Evolutionary conservation across 2,329 filamentous ascomycete species (phyloP), one percentile per base, ranked within the genome.

Genomic region (Beauveria australis): DNA sequence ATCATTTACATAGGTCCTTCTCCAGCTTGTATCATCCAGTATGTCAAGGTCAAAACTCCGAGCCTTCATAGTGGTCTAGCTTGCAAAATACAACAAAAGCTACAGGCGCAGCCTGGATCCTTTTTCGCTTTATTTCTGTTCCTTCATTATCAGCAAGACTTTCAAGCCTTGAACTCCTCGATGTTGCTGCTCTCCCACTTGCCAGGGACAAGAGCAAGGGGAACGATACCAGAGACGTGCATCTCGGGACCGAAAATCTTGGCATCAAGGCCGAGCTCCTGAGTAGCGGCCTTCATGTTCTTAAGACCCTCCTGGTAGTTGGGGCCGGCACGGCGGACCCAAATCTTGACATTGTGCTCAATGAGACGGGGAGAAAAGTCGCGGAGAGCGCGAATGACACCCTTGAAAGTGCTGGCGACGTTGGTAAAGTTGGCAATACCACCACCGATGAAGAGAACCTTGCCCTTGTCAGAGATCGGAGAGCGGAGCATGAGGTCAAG

Each of bases 401-500:
- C 94, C 86, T 99, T 99, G 89, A 99, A 99, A 66, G 94, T 99
- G 70, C 89, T 94, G 63, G 94, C 94, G 60, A 99, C 94, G 80
- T 97, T 99, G 83, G 94, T 99, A 83, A 99, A 99, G 89, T 99
- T 99, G 84, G 94, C 94, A 84, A 99, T 99, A 85, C 94, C 94
- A 81, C 94, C 94, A 77, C 94, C 94, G 68, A 99, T 97, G 85
- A 99, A 99, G 67, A 99, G 88, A 59, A 99, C 91, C 86, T 97
- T 99, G 82, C 94, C 94, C 72, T 97, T 88, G 64, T 90, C 84
- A 76, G 85, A 82, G 73, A 86, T 77, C 62, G 94, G 93, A 60
- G 93, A 89, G 68, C 94, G 91, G 69, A 99, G 89, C 91, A 99
- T 96, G 66, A 99, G 87, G 76, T 99, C 94, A 65, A 99, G 84